These are phyloP conservation scores for Lunularia cruciata DNA, from an alignment of 225 moss, liverwort and hornwort genomes.

Conservation along the genomic window DNA sequence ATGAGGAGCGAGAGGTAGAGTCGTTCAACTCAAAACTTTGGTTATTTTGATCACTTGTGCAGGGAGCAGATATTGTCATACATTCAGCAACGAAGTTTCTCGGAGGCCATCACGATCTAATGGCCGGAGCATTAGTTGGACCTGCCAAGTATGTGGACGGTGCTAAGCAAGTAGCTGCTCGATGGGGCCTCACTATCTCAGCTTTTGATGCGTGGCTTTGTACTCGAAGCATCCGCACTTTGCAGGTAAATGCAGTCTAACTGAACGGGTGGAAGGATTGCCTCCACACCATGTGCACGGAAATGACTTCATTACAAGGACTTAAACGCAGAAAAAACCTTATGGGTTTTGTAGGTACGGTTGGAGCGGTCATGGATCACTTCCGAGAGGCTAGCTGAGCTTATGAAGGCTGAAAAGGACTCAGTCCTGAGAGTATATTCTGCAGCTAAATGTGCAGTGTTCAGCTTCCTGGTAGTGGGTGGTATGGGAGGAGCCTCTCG, in stretches of 20 bases:
- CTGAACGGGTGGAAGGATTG: too few species aligned
- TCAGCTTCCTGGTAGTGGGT: constrained; percentile 27
- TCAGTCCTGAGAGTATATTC: constrained; percentile 19
- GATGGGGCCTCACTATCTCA: constrained; percentile 35
- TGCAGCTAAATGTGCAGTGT: constrained; percentile 30
- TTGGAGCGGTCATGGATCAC: constrained; percentile 38
- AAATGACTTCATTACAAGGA: too few species aligned
- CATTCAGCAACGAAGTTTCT: constrained; percentile 42
- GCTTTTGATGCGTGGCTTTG: constrained; percentile 42
- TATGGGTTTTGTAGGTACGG: constrained; percentile 34
- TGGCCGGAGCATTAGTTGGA: constrained; percentile 40
- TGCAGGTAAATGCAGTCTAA: constrained; percentile 27
- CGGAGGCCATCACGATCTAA: constrained; percentile 36
- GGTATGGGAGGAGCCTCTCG: constrained; percentile 27
- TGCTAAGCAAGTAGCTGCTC: constrained; percentile 18
- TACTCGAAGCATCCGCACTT: constrained; percentile 37
- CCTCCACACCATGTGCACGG: too few species aligned
- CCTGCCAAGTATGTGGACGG: constrained; percentile 18
- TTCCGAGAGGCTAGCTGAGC: constrained; percentile 26
- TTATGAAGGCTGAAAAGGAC: constrained; percentile 7
- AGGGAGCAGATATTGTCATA: constrained; percentile 45
- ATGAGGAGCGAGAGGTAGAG: too few species aligned
- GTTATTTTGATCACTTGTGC: too few species aligned
- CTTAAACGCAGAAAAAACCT: too few species aligned
- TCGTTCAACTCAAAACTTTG: too few species aligned